Base-by-base conservation (phyloP, 2,329 filamentous ascomycete genomes). In the Cyanodermella asteris region DNA sequence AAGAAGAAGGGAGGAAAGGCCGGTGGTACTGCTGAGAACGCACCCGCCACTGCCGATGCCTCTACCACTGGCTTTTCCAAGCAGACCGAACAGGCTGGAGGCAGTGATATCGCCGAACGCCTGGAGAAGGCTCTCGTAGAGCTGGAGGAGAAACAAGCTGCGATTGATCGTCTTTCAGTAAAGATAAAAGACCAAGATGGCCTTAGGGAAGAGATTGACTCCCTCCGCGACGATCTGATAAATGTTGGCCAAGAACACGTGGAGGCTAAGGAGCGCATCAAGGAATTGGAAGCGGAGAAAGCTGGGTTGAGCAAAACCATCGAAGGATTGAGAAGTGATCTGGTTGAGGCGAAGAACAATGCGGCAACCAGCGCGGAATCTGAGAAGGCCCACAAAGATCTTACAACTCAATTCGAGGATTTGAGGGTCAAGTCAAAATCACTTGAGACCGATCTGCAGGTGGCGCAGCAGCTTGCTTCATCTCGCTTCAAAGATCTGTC, bases 401-500 rank as follows among this genome's bases (percentile, higher is more conserved):
- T 81, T 6, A 59, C 64, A 26, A 49, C 49, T 3, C 72, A 82
- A 28, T 66, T 77, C 31, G 62, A 82, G 20, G 68, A 70, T 20
- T 56, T 90, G 18, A 80, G 75, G 46, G 50, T 59, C 12, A 78
- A 72, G 44, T 65, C 71, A 1, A 56, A 65, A 2, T 61, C 64
- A 0, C 47, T 93, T 11, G 71, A 91, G 40, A 77, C 73, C 0
- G 84, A 97, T 41, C 60, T 94, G 3, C 73, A 70, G 2, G 81
- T 81, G 3, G 74, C 82, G 0, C 72, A 93, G 43, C 70, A 90
- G 46, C 61, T 94, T 8, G 80, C 87, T 1, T 72, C 90, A 31
- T 73, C 66, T 10, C 64, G 87, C 16, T 94, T 81, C 55, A 91
- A 81, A 45, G 82, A 94, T 31, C 54, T 93, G 2, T 72, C 71